Evolutionary conservation across 2,329 filamentous ascomycete genomes (phyloP).

Genomic region (Nemania sp.): DNA sequence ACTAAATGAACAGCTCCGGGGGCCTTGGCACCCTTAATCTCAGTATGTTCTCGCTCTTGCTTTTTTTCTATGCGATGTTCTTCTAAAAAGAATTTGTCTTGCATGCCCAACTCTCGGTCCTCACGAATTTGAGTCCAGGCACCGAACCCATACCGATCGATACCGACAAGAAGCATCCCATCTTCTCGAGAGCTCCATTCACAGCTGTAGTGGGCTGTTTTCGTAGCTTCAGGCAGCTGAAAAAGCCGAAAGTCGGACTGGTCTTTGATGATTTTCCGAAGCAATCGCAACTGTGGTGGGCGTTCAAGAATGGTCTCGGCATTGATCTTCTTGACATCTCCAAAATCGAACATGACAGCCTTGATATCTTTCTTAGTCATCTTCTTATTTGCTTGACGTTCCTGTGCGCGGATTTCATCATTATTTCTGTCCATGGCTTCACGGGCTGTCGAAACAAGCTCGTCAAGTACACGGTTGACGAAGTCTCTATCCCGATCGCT

Average conservation of each 20-base stretch:
- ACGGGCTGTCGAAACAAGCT: slow-evolving; percentile 66
- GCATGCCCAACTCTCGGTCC: slow-evolving; percentile 81
- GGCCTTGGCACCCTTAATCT: slow-evolving; percentile 83
- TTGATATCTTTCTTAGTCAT: slow-evolving; percentile 98
- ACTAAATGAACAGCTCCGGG: slow-evolving; percentile 97
- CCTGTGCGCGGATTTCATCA: slow-evolving; percentile 75
- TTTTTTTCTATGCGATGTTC: slow-evolving; percentile 99
- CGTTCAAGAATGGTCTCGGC: slow-evolving; percentile 93
- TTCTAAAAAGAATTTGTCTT: slow-evolving; percentile 92
- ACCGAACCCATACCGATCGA: slow-evolving; percentile 91
- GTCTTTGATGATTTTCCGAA: slow-evolving; percentile 73
- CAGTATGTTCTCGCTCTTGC: slow-evolving; percentile 80
- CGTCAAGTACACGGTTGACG: slow-evolving; percentile 74
- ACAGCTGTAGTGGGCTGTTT: slow-evolving; percentile 88
- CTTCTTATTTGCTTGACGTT: slow-evolving; percentile 79
- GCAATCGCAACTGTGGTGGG: slow-evolving; percentile 82
- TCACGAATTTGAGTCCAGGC: slow-evolving; percentile 95
- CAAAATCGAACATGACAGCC: slow-evolving; percentile 92
- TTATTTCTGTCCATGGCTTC: slow-evolving; percentile 69
- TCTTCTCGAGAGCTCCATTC: slow-evolving; percentile 93
- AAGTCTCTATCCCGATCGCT: slow-evolving; percentile 81
- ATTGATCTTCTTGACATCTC: slow-evolving; percentile 91
- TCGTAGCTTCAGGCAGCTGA: slow-evolving; percentile 87
- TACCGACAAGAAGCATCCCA: slow-evolving; percentile 94
- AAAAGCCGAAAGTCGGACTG: slow-evolving; percentile 76